Conservation (phyloP, 768 basidiomycete species). For the Fistulinella prunicolor region DNA sequence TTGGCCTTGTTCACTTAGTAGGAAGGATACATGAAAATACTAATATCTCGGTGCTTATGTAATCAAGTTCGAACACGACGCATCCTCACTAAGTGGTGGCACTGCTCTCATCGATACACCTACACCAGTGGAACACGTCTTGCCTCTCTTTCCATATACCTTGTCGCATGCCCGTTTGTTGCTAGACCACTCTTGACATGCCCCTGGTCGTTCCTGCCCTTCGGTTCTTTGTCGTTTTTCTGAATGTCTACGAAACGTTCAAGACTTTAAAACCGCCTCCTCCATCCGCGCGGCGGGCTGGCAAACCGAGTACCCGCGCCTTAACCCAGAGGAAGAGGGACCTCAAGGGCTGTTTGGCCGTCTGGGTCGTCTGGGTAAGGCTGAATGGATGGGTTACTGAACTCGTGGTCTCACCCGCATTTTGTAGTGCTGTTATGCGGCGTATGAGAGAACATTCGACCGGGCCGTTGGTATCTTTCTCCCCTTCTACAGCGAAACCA, state of each 20-base stretch:
- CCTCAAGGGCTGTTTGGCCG: slow-evolving; percentile 80
- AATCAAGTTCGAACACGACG: slow-evolving; percentile 16
- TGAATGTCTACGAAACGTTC: slow-evolving; percentile 82
- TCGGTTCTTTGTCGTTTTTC: slow-evolving; percentile 65
- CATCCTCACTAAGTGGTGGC: background rate
- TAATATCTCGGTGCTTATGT: slow-evolving; percentile 20
- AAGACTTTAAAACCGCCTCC: slow-evolving; percentile 74
- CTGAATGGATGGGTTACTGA: slow-evolving; percentile 6
- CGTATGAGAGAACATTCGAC: slow-evolving; percentile 68
- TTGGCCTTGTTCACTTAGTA: too few relatives aligned
- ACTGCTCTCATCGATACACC: slow-evolving; percentile 19
- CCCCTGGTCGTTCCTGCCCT: slow-evolving; percentile 65
- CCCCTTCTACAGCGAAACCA: slow-evolving; percentile 84
- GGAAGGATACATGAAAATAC: too few relatives aligned
- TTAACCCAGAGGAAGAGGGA: slow-evolving; percentile 74
- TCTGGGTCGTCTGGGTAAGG: slow-evolving; percentile 86
- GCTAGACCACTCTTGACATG: slow-evolving; percentile 40
- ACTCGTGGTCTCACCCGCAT: slow-evolving; percentile 12
- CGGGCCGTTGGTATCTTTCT: slow-evolving; percentile 63
- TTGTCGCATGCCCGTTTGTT: slow-evolving; percentile 11
- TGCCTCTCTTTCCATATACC: background rate
- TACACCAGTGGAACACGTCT: too few relatives aligned
- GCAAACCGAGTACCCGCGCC: slow-evolving; percentile 63
- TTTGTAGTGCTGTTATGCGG: slow-evolving; percentile 60
- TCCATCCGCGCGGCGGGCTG: slow-evolving; percentile 46